A percentile compares a stretch with the other conserved stretches of the same genome.
Conservation (phyloP, 2,329 filamentous ascomycete genomes). For the Neophaeococcomyces mojaviensis region DNA sequence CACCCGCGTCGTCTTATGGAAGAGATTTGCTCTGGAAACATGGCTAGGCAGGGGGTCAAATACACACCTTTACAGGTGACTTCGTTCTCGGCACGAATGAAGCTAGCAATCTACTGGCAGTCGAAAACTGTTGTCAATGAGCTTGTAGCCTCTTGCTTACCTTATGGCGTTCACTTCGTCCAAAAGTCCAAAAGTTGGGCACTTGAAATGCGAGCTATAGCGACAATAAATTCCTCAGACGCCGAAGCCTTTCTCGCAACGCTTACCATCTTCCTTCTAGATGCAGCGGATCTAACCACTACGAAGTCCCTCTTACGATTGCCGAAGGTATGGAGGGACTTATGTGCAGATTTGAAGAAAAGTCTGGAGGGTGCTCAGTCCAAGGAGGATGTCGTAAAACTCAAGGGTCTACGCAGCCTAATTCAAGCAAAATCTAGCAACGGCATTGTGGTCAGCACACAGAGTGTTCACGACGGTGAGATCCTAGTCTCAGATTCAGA, state of each 20-base stretch:
- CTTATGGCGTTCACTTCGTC: constrained; percentile 34
- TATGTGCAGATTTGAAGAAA: constrained; percentile 73
- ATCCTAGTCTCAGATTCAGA: constrained; percentile 30
- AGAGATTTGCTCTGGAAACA: constrained; percentile 74
- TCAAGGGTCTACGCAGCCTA: constrained; percentile 54
- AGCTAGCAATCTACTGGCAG: constrained; percentile 69
- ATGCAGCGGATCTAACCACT: constrained; percentile 69
- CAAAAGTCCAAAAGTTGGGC: constrained; percentile 43
- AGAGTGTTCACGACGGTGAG: not conserved
- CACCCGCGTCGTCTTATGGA: constrained; percentile 70
- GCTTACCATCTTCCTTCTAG: constrained; percentile 71
- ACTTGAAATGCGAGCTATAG: constrained; percentile 67
- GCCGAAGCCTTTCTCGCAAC: constrained; percentile 84
- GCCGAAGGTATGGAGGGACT: constrained; percentile 71
- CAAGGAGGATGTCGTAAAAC: constrained; percentile 57
- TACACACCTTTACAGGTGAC: constrained; percentile 66
- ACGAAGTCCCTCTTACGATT: constrained; percentile 76
- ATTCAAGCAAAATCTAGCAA: constrained; percentile 46
- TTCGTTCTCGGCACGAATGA: constrained; percentile 67
- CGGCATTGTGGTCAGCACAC: constrained; percentile 36
- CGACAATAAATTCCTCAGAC: constrained; percentile 68
- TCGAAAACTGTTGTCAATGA: constrained; percentile 54
- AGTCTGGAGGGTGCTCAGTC: constrained; percentile 64
- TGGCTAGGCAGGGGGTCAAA: constrained; percentile 58
- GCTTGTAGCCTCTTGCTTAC: constrained; percentile 36